These are phyloP conservation scores for Physcomitrellopsis africana DNA, from an alignment of 225 moss, liverwort and hornwort genomes.

Conservation along the genomic window DNA sequence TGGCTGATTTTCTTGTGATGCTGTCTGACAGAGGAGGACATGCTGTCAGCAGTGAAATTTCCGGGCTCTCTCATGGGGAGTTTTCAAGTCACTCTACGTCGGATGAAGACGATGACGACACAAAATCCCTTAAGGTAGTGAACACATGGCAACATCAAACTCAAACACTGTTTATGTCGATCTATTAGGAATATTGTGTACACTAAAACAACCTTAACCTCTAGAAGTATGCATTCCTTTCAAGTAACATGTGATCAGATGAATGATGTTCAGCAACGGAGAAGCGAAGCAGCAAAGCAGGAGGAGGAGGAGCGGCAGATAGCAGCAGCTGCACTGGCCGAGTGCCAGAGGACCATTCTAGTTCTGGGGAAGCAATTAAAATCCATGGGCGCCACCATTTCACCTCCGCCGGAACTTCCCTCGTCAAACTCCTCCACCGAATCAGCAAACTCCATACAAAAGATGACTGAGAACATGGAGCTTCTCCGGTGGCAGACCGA, in stretches of 20 bases:
- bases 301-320: constrained; percentile 45
- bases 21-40: constrained; percentile 27
- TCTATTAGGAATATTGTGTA: too few relatives aligned
- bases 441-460: constrained; percentile 36
- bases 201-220: not conserved
- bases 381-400: constrained; percentile 26
- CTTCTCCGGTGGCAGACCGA: constrained; percentile 38
- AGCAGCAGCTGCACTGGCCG: constrained; percentile 42
- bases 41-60: constrained; percentile 43
- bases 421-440: constrained; percentile 23
- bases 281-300: constrained; percentile 26
- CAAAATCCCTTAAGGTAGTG: constrained; percentile 32
- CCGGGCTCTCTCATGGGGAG: constrained; percentile 32
- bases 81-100: constrained; percentile 34
- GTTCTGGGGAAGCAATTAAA: constrained; percentile 50
- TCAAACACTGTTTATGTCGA: not conserved
- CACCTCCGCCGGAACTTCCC: constrained; percentile 18
- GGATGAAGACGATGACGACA: constrained; percentile 39
- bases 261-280: constrained; percentile 18
- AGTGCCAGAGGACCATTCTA: constrained; percentile 45
- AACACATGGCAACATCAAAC: too few relatives aligned
- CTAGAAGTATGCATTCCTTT: not conserved
- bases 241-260: not conserved
- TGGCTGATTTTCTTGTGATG: too few relatives aligned
- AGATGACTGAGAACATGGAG: constrained; percentile 45